Evolutionary conservation across 225 moss, liverwort and hornwort genomes (phyloP).

Genomic region (Bryum argenteum): DNA sequence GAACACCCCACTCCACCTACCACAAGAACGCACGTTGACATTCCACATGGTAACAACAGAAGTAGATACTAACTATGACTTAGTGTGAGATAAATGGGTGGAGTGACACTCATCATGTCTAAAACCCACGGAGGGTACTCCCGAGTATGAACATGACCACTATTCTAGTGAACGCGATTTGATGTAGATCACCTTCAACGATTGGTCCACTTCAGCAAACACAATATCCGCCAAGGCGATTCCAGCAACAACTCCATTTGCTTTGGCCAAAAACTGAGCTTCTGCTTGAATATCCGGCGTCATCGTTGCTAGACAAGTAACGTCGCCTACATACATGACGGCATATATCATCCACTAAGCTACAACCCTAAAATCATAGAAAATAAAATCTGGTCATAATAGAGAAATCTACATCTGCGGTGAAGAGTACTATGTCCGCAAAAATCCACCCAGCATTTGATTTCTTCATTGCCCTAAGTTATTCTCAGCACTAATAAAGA

Average conservation of each 20-base stretch:
- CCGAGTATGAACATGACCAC: neutral
- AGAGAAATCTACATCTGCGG: neutral
- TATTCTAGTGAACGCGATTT: slow-evolving; percentile 4
- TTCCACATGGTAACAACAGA: neutral
- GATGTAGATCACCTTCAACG: slow-evolving; percentile 58
- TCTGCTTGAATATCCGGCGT: slow-evolving; percentile 65
- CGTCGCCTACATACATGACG: slow-evolving; percentile 61
- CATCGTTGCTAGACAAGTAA: slow-evolving; percentile 89
- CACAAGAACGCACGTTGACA: slow-evolving; percentile 16
- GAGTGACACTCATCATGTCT: neutral
- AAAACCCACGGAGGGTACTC: neutral
- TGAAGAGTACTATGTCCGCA: slow-evolving; percentile 4
- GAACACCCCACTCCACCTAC: slow-evolving; percentile 83
- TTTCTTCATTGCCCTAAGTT: too few relatives aligned
- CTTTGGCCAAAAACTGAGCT: slow-evolving; percentile 95
- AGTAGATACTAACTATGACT: slow-evolving; percentile 8
- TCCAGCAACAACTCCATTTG: slow-evolving; percentile 90
- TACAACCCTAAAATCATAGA: slow-evolving; percentile 29
- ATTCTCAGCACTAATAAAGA: too few relatives aligned
- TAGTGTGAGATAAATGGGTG: too few relatives aligned
- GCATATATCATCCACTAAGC: neutral
- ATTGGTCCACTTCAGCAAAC: slow-evolving; percentile 77
- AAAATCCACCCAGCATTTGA: neutral
- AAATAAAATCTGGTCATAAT: slow-evolving; percentile 13
- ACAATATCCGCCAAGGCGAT: slow-evolving; percentile 82